phyloP scores from a whole-genome alignment of 2,329 filamentous ascomycete genomes.

The Colletotrichum spinosum region DNA sequence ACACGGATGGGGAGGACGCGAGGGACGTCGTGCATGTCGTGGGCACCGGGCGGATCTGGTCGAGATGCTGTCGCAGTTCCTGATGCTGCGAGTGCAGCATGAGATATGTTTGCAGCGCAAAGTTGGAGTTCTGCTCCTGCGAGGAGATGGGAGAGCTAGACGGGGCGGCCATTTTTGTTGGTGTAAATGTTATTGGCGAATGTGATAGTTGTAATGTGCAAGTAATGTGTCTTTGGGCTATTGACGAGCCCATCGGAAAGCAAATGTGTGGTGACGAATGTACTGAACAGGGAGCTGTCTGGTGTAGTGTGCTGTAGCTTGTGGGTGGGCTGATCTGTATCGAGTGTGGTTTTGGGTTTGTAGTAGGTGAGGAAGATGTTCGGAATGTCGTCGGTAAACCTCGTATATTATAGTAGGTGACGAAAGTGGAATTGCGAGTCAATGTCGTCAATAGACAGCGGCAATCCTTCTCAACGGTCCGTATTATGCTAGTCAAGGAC shows the following conservation, averaged over 20 bases:
- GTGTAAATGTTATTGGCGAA: constrained; percentile 19
- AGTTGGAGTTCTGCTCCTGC: constrained; percentile 53
- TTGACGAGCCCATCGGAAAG: constrained; percentile 39
- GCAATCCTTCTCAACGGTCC: neutral
- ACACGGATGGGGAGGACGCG: constrained; percentile 66
- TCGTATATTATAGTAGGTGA: constrained; percentile 3
- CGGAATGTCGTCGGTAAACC: constrained; percentile 15
- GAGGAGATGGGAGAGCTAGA: constrained; percentile 20
- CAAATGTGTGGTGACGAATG: neutral
- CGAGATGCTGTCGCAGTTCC: constrained; percentile 62
- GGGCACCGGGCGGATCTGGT: constrained; percentile 59
- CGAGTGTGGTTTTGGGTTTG: constrained; percentile 1
- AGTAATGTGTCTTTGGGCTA: constrained; percentile 34
- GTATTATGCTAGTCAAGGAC: too few species aligned
- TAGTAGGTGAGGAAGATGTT: constrained; percentile 15
- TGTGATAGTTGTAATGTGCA: constrained; percentile 36
- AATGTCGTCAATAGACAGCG: constrained; percentile 29
- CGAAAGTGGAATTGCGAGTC: constrained; percentile 11
- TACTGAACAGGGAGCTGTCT: neutral
- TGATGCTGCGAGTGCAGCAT: constrained; percentile 66
- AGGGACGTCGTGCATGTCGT: constrained; percentile 48
- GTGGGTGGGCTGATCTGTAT: constrained; percentile 15
- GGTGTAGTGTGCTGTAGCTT: neutral
- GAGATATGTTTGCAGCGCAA: constrained; percentile 66
- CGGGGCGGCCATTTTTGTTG: constrained; percentile 31